A percentile compares a stretch with the other conserved stretches of the same genome.
These are phyloP conservation scores for Cicer bijugum DNA, from an alignment of 306 rosid genomes.

Conservation along the genomic window DNA sequence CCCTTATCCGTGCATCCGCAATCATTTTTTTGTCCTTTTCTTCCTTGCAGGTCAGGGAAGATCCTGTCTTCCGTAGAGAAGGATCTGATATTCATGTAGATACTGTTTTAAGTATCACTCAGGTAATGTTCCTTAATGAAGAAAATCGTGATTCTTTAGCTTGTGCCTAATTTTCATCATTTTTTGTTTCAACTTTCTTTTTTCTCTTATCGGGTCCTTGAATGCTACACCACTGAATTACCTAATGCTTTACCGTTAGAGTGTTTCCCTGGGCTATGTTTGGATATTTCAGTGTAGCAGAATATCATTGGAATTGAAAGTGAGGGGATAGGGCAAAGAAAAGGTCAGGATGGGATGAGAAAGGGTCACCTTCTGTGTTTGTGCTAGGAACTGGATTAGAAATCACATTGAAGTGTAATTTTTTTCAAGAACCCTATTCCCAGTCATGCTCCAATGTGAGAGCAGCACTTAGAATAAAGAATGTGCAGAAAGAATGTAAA, in stretches of 20 bases:
- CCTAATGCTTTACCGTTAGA: neutral
- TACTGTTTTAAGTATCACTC: constrained; percentile 74
- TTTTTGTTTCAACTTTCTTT: neutral
- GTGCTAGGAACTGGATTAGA: constrained; percentile 14
- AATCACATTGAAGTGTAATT: neutral
- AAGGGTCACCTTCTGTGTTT: constrained; percentile 10
- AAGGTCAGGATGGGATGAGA: constrained; percentile 8
- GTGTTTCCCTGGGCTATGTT: constrained; percentile 6
- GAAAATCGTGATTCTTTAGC: constrained; percentile 3
- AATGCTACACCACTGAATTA: neutral
- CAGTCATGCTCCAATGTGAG: constrained; percentile 2
- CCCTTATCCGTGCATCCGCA: neutral
- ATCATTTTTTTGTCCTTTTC: neutral
- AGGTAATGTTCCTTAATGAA: constrained; percentile 55
- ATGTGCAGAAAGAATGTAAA: neutral
- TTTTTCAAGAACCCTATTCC: neutral
- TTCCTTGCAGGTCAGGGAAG: constrained; percentile 71
- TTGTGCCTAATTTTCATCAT: neutral
- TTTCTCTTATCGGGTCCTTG: constrained; percentile 5
- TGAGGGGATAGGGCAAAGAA: neutral
- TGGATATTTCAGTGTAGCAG: constrained; percentile 10
- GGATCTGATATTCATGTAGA: constrained; percentile 92
- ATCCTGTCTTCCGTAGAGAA: constrained; percentile 88
- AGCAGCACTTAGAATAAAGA: neutral
- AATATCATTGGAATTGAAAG: constrained; percentile 8